Evolutionary conservation across 768 basidiomycete genomes (phyloP).

Genomic region (Infundibulicybe gibba): DNA sequence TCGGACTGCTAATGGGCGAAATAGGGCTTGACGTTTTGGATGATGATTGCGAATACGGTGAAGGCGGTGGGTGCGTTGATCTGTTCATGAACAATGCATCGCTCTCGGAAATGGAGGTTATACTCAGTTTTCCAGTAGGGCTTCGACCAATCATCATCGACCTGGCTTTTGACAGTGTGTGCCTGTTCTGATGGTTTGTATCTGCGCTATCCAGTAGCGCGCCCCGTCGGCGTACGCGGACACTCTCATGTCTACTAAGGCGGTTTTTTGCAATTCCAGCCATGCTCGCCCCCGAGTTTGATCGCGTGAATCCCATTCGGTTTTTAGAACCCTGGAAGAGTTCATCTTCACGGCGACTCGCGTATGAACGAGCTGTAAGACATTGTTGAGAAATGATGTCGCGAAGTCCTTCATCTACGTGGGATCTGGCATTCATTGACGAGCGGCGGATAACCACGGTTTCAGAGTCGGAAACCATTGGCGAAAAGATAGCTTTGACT

Average conservation of each 20-base stretch:
- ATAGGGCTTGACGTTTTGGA: slow-evolving; percentile 14
- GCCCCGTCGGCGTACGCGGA: slow-evolving; percentile 59
- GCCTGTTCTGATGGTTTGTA: slow-evolving; percentile 13
- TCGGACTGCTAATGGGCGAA: slow-evolving; percentile 11
- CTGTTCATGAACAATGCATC: slow-evolving; percentile 9
- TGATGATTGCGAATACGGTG: slow-evolving; percentile 37
- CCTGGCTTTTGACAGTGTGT: slow-evolving; percentile 17
- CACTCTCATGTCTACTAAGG: slow-evolving; percentile 65
- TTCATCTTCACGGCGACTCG: slow-evolving; percentile 58
- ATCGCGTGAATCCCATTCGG: slow-evolving; percentile 43
- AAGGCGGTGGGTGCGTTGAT: slow-evolving; percentile 14
- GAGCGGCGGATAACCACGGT: slow-evolving; percentile 67
- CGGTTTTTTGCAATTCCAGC: slow-evolving; percentile 61
- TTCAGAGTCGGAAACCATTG: slow-evolving; percentile 48
- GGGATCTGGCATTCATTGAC: slow-evolving; percentile 58
- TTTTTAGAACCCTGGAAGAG: slow-evolving; percentile 54
- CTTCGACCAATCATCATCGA: slow-evolving; percentile 16
- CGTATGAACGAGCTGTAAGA: slow-evolving; percentile 63
- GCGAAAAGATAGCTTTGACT: slow-evolving; percentile 55
- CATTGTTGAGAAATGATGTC: slow-evolving; percentile 81
- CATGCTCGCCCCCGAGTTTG: slow-evolving; percentile 58
- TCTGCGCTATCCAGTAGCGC: slow-evolving; percentile 38
- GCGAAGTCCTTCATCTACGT: slow-evolving; percentile 72
- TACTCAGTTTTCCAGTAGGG: slow-evolving; percentile 31
- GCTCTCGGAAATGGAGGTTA: slow-evolving; percentile 26